Evolutionary conservation across 2,329 filamentous ascomycete genomes (phyloP).

Genomic region (Microcera coccophila): DNA sequence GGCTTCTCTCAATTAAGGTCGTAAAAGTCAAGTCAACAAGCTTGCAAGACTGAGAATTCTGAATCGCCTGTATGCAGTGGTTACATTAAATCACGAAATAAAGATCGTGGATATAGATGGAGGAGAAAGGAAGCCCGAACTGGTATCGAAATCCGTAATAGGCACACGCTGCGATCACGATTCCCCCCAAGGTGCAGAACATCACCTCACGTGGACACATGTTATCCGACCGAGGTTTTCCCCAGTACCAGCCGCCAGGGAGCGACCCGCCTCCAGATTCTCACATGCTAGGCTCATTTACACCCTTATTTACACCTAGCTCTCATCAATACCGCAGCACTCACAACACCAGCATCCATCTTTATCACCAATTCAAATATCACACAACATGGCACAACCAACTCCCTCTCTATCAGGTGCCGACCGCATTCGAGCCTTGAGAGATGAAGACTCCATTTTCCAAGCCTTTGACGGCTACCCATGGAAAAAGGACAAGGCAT

Average conservation of each 20-base stretch:
- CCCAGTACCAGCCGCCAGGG: background rate
- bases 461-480: slow-evolving; percentile 61
- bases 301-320: slow-evolving; percentile 10
- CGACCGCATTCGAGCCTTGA: slow-evolving; percentile 38
- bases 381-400: slow-evolving; percentile 13
- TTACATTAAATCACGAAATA: too few relatives aligned
- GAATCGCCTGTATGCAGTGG: too few relatives aligned
- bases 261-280: slow-evolving; percentile 13
- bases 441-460: slow-evolving; percentile 46
- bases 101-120: too few relatives aligned
- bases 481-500: slow-evolving; percentile 65
- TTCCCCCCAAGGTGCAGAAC: background rate
- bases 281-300: slow-evolving; percentile 20
- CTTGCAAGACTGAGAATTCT: too few relatives aligned
- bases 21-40: too few relatives aligned
- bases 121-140: too few relatives aligned
- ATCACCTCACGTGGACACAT: background rate
- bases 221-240: slow-evolving; percentile 13
- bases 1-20: too few relatives aligned
- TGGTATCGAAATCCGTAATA: too few relatives aligned
- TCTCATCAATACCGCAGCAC: slow-evolving; percentile 1
- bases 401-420: slow-evolving; percentile 27
- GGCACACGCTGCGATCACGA: background rate
- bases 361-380: background rate
- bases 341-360: background rate